A percentile compares a stretch with the other conserved stretches of the same genome.
Evolutionary conservation across 176 grass and related monocot species (phyloP).

Genomic region (Thinopyrum elongatum): DNA sequence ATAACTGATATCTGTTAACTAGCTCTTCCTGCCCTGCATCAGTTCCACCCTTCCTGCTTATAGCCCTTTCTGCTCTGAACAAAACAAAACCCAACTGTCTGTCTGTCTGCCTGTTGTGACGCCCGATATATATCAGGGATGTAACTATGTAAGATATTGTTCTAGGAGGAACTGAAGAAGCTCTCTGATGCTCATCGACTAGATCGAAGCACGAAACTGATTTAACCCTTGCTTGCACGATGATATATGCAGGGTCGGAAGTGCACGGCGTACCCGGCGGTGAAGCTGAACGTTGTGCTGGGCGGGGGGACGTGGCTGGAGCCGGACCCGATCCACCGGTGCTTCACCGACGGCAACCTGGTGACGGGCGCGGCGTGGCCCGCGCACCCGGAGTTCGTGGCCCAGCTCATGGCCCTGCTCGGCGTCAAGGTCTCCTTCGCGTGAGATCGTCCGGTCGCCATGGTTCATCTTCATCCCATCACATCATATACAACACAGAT

Average conservation of each 20-base stretch:
- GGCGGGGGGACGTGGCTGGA: slow-evolving; percentile 84
- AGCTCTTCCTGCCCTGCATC: neutral
- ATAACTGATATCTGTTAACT: neutral
- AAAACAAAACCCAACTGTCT: neutral
- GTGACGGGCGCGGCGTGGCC: slow-evolving; percentile 94
- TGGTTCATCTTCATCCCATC: too few species aligned
- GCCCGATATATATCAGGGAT: neutral
- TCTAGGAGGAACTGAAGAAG: neutral
- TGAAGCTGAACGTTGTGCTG: slow-evolving; percentile 90
- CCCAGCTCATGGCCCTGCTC: slow-evolving; percentile 83
- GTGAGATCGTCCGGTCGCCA: neutral
- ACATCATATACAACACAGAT: too few species aligned
- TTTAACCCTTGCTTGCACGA: neutral
- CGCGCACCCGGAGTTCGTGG: slow-evolving; percentile 79
- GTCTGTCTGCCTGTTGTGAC: too few species aligned
- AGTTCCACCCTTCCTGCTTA: neutral
- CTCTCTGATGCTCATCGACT: neutral
- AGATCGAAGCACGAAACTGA: too few species aligned
- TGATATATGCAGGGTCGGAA: slow-evolving; percentile 56
- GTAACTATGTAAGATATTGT: neutral
- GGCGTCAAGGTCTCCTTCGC: slow-evolving; percentile 56
- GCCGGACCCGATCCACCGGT: slow-evolving; percentile 77
- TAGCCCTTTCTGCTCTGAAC: neutral
- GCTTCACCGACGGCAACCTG: slow-evolving; percentile 86
- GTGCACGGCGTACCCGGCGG: slow-evolving; percentile 91